These are phyloP conservation scores for Penicillium brevicompactum DNA, from an alignment of 2,329 filamentous ascomycete genomes.

Conservation along the genomic window DNA sequence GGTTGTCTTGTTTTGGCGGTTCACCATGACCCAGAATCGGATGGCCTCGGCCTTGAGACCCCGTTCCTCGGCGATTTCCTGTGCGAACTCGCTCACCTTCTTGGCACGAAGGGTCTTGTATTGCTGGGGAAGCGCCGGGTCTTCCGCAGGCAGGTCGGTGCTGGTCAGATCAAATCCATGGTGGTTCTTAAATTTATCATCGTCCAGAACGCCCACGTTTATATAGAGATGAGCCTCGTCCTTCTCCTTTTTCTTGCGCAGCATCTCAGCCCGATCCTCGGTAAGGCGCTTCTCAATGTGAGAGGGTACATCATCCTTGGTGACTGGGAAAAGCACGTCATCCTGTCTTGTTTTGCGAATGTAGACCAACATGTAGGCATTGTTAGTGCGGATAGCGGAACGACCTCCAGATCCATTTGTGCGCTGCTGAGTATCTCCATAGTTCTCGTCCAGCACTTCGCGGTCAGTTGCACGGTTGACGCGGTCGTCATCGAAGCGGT, in stretches of 20 bases:
- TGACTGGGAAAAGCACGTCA: constrained; percentile 74
- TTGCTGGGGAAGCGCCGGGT: constrained; percentile 69
- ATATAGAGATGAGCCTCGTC: constrained; percentile 96
- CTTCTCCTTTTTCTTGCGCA: constrained; percentile 80
- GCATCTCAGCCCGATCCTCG: constrained; percentile 76
- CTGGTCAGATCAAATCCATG: constrained; percentile 81
- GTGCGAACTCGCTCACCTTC: constrained; percentile 73
- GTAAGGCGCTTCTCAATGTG: constrained; percentile 79
- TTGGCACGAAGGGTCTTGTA: constrained; percentile 76
- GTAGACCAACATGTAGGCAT: constrained; percentile 99
- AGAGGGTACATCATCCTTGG: constrained; percentile 74
- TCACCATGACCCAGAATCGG: constrained; percentile 96
- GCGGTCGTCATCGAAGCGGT: constrained; percentile 95
- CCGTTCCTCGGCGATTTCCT: constrained; percentile 70
- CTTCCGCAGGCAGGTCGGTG: constrained; percentile 63
- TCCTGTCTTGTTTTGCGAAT: constrained; percentile 86
- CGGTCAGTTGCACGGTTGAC: constrained; percentile 91
- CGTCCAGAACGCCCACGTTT: constrained; percentile 76
- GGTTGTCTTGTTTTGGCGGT: constrained; percentile 95
- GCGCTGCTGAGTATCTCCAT: constrained; percentile 78
- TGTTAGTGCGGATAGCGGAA: constrained; percentile 69
- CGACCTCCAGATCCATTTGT: constrained; percentile 60
- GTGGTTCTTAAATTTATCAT: constrained; percentile 77
- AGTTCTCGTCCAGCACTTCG: constrained; percentile 95
- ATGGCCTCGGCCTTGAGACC: constrained; percentile 68